Conservation (phyloP, 352 stramenopile genomes). For the Saprolegnia diclina region DNA sequence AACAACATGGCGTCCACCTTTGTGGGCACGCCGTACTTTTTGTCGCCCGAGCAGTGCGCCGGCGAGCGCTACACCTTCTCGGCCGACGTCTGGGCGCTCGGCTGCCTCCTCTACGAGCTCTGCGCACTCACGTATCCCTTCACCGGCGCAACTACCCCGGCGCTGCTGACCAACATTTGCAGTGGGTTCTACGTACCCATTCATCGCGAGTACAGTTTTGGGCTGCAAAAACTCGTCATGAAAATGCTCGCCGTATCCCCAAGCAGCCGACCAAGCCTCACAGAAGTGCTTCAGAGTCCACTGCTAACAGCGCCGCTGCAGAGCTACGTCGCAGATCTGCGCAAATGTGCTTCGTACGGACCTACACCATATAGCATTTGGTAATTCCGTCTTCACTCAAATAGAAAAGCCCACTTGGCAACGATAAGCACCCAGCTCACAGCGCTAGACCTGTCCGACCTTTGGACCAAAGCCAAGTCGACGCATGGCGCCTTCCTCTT, state of each 20-base stretch:
- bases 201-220: slow-evolving; percentile 31
- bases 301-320: slow-evolving; percentile 18
- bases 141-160: slow-evolving; percentile 36
- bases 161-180: slow-evolving; percentile 58
- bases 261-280: slow-evolving; percentile 33
- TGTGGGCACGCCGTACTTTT: slow-evolving; percentile 88
- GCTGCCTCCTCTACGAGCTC: slow-evolving; percentile 83
- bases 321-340: slow-evolving; percentile 25
- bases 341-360: slow-evolving; percentile 19
- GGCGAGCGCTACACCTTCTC: slow-evolving; percentile 68
- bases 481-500: not conserved
- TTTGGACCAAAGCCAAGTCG: not conserved
- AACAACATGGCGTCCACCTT: slow-evolving; percentile 56
- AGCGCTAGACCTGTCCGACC: not conserved
- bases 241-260: slow-evolving; percentile 42
- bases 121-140: slow-evolving; percentile 63
- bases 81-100: slow-evolving; percentile 86
- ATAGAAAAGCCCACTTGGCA: slow-evolving; percentile 16
- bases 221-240: slow-evolving; percentile 33
- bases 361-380: not conserved
- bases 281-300: slow-evolving; percentile 31
- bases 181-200: slow-evolving; percentile 38
- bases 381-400: not conserved
- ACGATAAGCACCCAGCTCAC: not conserved
- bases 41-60: slow-evolving; percentile 82